A percentile compares a stretch with the other conserved stretches of the same genome.
Evolutionary conservation across 139 green algal genomes (phyloP).

Genomic region (Tetraselmis chui): DNA sequence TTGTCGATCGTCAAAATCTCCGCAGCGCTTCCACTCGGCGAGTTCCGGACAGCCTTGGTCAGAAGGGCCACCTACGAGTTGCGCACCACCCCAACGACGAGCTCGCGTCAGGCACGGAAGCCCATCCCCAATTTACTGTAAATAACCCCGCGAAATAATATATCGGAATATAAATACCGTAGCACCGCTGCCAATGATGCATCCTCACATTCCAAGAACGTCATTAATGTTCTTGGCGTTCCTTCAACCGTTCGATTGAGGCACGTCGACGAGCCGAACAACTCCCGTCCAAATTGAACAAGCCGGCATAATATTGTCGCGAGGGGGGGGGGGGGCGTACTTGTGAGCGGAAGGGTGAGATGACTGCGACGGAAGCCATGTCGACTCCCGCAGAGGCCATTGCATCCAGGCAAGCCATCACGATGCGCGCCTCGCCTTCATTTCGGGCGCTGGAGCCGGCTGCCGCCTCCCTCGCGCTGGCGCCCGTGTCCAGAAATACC

Average conservation of each 20-base stretch:
- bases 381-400: conserved; percentile 44
- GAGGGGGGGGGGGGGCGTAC: conserved; percentile 19
- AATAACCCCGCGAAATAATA: too few species aligned
- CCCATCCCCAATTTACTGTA: too few species aligned
- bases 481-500: conserved; percentile 54
- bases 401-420: conserved; percentile 37
- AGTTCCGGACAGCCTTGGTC: conserved; percentile 9
- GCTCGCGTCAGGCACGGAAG: too few species aligned
- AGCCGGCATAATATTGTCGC: too few species aligned
- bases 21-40: conserved; percentile 17
- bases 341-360: conserved; percentile 80
- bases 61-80: conserved; percentile 46
- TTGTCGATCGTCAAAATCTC: conserved; percentile 85
- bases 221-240: too few species aligned
- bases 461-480: not conserved
- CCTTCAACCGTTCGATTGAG: too few species aligned
- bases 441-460: conserved; percentile 47
- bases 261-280: too few species aligned
- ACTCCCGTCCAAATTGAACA: not conserved
- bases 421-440: conserved; percentile 46
- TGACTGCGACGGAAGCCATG: conserved; percentile 48
- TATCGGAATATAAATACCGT: too few species aligned
- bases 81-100: too few species aligned
- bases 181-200: too few species aligned
- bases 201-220: too few species aligned